Conservation (phyloP, 306 rosid genomes). For the Cucurbita moschata region DNA sequence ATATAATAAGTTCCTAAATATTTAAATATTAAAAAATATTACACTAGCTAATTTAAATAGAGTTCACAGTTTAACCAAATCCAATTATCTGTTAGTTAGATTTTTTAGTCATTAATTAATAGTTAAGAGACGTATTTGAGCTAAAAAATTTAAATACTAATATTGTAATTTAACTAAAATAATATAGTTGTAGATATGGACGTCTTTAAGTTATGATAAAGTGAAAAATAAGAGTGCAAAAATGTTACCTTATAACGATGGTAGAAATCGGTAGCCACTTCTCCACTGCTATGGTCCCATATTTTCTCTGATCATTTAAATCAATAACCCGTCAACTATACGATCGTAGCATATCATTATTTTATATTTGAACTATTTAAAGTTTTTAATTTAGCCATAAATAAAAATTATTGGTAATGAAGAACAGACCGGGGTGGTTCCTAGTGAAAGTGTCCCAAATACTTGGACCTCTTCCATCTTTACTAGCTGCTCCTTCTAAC, state of each 20-base stretch:
- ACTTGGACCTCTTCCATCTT: constrained; percentile 35
- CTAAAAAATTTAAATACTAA: no score
- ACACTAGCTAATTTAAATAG: no score
- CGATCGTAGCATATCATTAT: no score
- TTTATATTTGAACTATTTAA: no score
- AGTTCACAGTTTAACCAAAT: no score
- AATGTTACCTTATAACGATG: constrained; percentile 21
- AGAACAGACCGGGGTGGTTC: constrained; percentile 21
- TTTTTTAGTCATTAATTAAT: no score
- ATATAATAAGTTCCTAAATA: background rate
- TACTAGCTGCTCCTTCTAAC: constrained; percentile 39
- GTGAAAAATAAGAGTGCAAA: background rate
- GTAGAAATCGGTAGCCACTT: constrained; percentile 22
- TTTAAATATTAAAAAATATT: no score
- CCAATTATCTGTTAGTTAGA: no score
- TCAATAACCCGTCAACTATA: background rate
- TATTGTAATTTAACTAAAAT: no score
- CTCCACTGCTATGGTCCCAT: constrained; percentile 17
- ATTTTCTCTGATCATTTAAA: constrained; percentile 18
- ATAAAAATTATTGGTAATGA: background rate
- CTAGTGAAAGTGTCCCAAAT: constrained; percentile 44
- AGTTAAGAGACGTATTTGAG: no score
- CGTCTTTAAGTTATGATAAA: background rate
- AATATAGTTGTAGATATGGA: background rate
- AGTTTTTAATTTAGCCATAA: no score